Base-by-base conservation (phyloP, 2,329 filamentous ascomycete genomes). In the Aureobasidium lini region DNA sequence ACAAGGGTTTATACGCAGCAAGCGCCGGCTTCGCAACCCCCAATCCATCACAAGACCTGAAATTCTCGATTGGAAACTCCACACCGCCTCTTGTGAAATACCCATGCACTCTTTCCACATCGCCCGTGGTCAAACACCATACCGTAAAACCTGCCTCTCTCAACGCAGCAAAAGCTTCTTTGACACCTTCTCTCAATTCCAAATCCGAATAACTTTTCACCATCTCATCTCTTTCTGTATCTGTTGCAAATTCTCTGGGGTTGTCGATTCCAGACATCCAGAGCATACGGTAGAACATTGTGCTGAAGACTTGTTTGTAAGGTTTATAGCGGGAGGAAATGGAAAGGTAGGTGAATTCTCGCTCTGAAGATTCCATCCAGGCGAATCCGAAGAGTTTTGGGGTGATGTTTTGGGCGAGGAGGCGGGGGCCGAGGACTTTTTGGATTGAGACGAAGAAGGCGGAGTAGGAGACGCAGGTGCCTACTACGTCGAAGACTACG, bases 81-180 rank as follows among this genome's bases (percentile, higher is more conserved):
- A 83, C 70, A 0, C 76, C 77, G 0, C 70, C 77, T 0, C 71
- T 68, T n/a, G 71, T 64, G 62, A 84, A 82, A 62, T 84, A 84
- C 0, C 79, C 80, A 7, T 70, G 65, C 3, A 84, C 81, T 6
- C 81, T 70, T 49, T 73, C 67, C 2, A 72, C 66, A 64, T 84
- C 81, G 1, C 77, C 81, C 0, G 79, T 77, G 0, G 81, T 83
- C 29, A 84, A 71, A 34, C 73, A 77, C 80, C 81, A 84, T 4
- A 82, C 75, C 0, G 76, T 79, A 61, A 81, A 83, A 0, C 80
- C 77, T 0, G 68, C 71, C 0, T 70, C 71, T 3, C 77, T 68
- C 43, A 84, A 66, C 23, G 70, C 73, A 44, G 70, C 63, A 40
- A 80, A 73, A 47, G 73, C 75, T 59, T 79, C 75, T 28, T 68